Evolutionary conservation across 805 yeast species (phyloP).

Genomic region (Candida xiaguanensis): DNA sequence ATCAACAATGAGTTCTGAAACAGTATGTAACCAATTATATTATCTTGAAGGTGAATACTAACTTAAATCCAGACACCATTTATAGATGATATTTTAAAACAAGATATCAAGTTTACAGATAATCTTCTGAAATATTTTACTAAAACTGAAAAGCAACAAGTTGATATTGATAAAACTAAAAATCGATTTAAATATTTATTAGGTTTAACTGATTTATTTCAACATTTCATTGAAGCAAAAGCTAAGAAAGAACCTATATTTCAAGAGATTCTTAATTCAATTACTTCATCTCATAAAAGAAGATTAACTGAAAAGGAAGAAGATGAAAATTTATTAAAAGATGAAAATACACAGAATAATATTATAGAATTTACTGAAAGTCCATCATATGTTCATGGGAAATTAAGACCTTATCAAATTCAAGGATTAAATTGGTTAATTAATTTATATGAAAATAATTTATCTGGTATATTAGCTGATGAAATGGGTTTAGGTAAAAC

Average conservation of each 20-base stretch:
- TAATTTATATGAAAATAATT: conserved; percentile 59
- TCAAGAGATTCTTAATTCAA: conserved; percentile 45
- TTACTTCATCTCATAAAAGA: conserved; percentile 32
- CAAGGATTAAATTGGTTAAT: conserved; percentile 82
- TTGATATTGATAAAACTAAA: conserved; percentile 56
- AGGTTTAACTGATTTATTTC: conserved; percentile 62
- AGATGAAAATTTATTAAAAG: conserved; percentile 69
- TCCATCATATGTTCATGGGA: conserved; percentile 54
- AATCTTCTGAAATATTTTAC: conserved; percentile 28
- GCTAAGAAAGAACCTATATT: conserved; percentile 58
- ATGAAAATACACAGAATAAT: conserved; percentile 33
- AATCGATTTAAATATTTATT: conserved; percentile 61
- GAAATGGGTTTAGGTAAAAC: conserved; percentile 88
- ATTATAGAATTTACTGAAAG: conserved; percentile 46
- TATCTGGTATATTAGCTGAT: conserved; percentile 77
- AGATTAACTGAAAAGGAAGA: conserved; percentile 76
- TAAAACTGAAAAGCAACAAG: conserved; percentile 30
- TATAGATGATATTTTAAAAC: conserved; percentile 9
- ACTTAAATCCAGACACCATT: conserved; percentile 12
- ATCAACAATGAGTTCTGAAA: conserved; percentile 8
- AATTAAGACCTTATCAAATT: conserved; percentile 68
- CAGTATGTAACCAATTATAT: conserved; percentile 2
- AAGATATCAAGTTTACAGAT: neutral
- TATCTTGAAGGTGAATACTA: conserved; percentile 1
- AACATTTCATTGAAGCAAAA: conserved; percentile 61